phyloP scores from a whole-genome alignment of 2,329 filamentous ascomycete genomes.

The Diaporthe sp. region DNA sequence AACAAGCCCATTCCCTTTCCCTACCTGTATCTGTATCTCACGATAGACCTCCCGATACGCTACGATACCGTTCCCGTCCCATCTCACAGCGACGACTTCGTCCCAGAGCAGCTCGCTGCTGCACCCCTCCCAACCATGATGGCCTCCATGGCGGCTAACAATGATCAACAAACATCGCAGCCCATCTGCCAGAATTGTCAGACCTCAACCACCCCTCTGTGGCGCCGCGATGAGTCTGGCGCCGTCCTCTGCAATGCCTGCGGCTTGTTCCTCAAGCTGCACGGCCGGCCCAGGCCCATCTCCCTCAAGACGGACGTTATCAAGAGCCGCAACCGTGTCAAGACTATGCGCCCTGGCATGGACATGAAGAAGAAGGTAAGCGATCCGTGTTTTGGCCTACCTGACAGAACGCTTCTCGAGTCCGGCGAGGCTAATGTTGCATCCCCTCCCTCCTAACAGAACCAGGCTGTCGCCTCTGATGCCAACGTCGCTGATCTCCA shows the following conservation, averaged over 20 bases:
- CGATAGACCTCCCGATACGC: slow-evolving; percentile 27
- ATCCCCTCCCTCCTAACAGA: slow-evolving; percentile 40
- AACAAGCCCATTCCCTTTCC: slow-evolving; percentile 27
- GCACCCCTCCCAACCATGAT: slow-evolving; percentile 48
- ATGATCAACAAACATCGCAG: slow-evolving; percentile 77
- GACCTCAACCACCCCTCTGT: slow-evolving; percentile 95
- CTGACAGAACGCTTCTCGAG: slow-evolving; percentile 27
- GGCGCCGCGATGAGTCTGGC: slow-evolving; percentile 96
- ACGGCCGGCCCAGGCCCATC: slow-evolving; percentile 92
- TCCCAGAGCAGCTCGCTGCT: slow-evolving; percentile 34
- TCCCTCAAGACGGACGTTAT: slow-evolving; percentile 99
- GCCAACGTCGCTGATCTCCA: slow-evolving; percentile 71
- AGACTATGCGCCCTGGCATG: slow-evolving; percentile 83
- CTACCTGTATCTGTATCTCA: slow-evolving; percentile 33
- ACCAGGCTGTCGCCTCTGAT: slow-evolving; percentile 58
- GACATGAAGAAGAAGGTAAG: slow-evolving; percentile 87
- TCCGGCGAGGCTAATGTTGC: slow-evolving; percentile 36
- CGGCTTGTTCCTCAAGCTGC: slow-evolving; percentile 96
- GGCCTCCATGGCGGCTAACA: slow-evolving; percentile 65
- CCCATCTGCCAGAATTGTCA: slow-evolving; percentile 96
- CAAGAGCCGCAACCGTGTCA: slow-evolving; percentile 98
- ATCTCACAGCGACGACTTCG: slow-evolving; percentile 5
- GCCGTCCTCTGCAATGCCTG: slow-evolving; percentile 98
- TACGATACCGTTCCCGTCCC: slow-evolving; percentile 28
- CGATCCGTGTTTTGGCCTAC: slow-evolving; percentile 38